A percentile compares a stretch with the other conserved stretches of the same genome.
phyloP scores from a whole-genome alignment of 352 stramenopile species.

The Phytophthora kernoviae region DNA sequence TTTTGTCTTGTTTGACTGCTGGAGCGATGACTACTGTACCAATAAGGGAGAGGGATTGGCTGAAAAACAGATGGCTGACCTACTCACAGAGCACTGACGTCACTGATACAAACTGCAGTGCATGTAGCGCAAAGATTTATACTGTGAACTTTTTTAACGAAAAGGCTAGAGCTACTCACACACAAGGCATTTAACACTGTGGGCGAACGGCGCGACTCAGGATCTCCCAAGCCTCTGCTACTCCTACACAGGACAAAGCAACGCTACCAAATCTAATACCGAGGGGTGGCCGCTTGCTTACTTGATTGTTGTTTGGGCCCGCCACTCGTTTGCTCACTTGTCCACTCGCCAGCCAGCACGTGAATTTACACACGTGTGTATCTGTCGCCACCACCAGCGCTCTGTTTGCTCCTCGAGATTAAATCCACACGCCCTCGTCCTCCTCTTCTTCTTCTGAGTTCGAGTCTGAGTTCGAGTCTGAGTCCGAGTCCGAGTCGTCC shows the following conservation, averaged over 20 bases:
- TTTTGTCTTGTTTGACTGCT: neutral
- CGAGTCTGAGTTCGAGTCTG: constrained; percentile 63
- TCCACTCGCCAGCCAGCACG: constrained; percentile 15
- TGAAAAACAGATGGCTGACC: neutral
- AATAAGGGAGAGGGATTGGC: constrained; percentile 10
- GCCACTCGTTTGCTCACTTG: constrained; percentile 7
- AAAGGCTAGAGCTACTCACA: constrained; percentile 45
- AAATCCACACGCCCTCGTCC: constrained; percentile 89
- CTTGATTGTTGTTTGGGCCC: constrained; percentile 26
- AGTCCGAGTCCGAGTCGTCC: constrained; percentile 82
- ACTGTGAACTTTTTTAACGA: neutral
- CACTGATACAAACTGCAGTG: neutral
- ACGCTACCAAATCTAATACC: constrained; percentile 36
- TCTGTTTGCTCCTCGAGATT: constrained; percentile 27
- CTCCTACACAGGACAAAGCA: constrained; percentile 15
- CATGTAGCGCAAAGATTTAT: neutral
- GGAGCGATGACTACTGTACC: neutral
- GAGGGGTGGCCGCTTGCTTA: constrained; percentile 23
- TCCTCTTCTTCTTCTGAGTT: constrained; percentile 62
- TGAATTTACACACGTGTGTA: constrained; percentile 3
- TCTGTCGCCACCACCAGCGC: constrained; percentile 1
- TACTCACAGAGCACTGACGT: too few relatives aligned
- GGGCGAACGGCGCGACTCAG: constrained; percentile 13
- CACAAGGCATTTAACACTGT: constrained; percentile 39
- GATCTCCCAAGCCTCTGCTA: constrained; percentile 17